Conservation (phyloP, 78 protist genomes). For the Dictyostelium discoideum region DNA sequence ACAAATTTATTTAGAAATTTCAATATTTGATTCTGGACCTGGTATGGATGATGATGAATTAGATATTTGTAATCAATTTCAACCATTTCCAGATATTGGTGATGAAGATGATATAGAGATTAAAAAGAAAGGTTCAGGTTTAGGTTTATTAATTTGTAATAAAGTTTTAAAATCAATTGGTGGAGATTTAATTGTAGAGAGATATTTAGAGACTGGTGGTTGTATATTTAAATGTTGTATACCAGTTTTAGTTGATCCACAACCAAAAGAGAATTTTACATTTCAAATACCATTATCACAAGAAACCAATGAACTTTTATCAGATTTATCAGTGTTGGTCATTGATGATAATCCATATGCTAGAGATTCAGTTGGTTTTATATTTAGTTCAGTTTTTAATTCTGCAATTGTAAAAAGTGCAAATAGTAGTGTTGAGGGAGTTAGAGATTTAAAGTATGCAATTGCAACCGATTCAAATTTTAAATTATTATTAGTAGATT, state of each 20-base stretch:
- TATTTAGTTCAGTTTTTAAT: background rate
- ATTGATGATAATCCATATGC: slow-evolving; percentile 35
- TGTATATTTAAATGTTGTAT: background rate
- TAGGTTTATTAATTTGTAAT: slow-evolving; percentile 47
- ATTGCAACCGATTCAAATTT: background rate
- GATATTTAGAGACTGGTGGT: slow-evolving; percentile 14
- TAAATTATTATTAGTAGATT: slow-evolving; percentile 13
- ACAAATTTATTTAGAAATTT: slow-evolving; percentile 32
- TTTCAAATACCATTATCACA: background rate
- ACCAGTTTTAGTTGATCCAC: background rate
- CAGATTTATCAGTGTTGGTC: background rate
- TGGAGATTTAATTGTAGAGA: slow-evolving; percentile 24
- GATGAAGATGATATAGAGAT: too few relatives aligned
- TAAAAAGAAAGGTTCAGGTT: slow-evolving; percentile 35
- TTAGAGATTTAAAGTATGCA: slow-evolving; percentile 46
- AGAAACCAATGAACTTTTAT: background rate
- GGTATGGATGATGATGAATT: slow-evolving; percentile 56
- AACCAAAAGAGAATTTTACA: slow-evolving; percentile 2
- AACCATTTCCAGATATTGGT: slow-evolving; percentile 54
- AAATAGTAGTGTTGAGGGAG: slow-evolving; percentile 46
- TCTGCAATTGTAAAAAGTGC: background rate
- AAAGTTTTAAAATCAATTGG: slow-evolving; percentile 28
- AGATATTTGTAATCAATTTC: slow-evolving; percentile 19
- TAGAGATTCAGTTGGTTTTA: background rate
- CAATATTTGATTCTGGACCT: slow-evolving; percentile 51